Percentiles rank a stretch among this genome's conserved stretches.
phyloP scores from a whole-genome alignment of 176 grass and related monocot genomes.

The Aegilops longissima region DNA sequence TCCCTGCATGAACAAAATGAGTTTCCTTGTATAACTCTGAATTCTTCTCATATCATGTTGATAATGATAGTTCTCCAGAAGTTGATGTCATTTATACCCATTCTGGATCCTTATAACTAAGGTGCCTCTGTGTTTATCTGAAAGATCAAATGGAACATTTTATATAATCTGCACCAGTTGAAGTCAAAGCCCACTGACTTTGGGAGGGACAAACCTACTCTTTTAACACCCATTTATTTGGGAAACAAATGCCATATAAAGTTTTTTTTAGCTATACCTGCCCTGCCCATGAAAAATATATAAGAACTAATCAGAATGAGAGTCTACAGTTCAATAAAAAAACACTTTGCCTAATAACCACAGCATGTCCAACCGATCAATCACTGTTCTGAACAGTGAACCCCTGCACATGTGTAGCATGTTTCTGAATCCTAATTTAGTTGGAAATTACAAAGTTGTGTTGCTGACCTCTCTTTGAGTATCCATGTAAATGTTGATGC shows the following conservation, averaged over 20 bases:
- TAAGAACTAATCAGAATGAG: not conserved
- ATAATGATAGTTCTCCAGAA: not conserved
- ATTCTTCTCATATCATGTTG: not conserved
- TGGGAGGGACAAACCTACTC: not conserved
- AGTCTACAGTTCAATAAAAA: not conserved
- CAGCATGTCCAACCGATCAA: not conserved
- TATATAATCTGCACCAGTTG: not conserved
- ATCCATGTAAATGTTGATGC: conserved; percentile 1
- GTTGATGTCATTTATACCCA: not conserved
- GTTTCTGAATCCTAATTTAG: conserved; percentile 1
- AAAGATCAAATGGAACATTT: not conserved
- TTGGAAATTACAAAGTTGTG: not conserved
- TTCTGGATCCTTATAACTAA: not conserved
- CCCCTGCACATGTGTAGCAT: not conserved
- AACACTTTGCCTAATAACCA: not conserved
- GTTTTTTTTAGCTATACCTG: not conserved
- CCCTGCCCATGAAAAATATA: not conserved
- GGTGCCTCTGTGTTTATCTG: not conserved
- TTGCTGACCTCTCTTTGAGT: not conserved
- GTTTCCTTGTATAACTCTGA: not conserved
- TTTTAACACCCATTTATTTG: not conserved
- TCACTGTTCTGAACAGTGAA: not conserved
- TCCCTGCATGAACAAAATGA: not conserved
- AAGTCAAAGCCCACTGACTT: not conserved
- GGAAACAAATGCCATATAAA: not conserved